Evolutionary conservation across 164 flowering plant species (phyloP), one percentile per base, ranked within the genome.

Genomic region (Cinnamomum micranthum): DNA sequence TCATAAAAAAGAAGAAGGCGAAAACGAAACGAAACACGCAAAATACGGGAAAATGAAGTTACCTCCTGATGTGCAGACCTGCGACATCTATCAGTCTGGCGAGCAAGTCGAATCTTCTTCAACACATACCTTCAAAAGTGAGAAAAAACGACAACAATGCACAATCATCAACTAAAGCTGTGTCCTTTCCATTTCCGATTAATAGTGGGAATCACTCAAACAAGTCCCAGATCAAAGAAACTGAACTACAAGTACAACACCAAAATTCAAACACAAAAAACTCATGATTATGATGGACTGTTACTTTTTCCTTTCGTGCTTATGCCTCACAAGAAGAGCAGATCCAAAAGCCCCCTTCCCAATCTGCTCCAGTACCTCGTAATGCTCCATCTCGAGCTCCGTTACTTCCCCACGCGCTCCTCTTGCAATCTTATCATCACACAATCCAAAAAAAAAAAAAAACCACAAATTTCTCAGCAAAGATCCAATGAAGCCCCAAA

Each of bases 11-110:
- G 47, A 41, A 1, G 10, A 41, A 9, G 11, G 9, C 11, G 47
- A 41, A 41, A 41, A 55, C 6, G 60, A 55, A 55, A 55, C 2
- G 0, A 55, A 55, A 55, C n/a, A 4, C 60, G 19, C 60, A 55
- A 55, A 55, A 55, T 0, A 71, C 24, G 0, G 24, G 22, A 23
- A 55, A 41, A 13, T 31, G 27, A 33, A 73, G 81, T 65, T 35
- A 92, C 99, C 97, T 95, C 99, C 81, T 87, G 96, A 77, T 92
- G 98, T 22, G 99, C 99, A 79, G 99, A 95, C 83, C 99, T 87
- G 9, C 98, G 91, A 50, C 90, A 86, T 76, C 99, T 86, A 74
- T 91, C 95, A 71, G 98, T 92, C 79, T 95, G 99, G n/a, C 99
- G 95, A 64, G 98, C 99, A 80, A 95, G 98, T 15, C 99, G 97